These are phyloP conservation scores for Boletus sp. DNA, from an alignment of 1,284 basidiomycete genomes.

Conservation along the genomic window DNA sequence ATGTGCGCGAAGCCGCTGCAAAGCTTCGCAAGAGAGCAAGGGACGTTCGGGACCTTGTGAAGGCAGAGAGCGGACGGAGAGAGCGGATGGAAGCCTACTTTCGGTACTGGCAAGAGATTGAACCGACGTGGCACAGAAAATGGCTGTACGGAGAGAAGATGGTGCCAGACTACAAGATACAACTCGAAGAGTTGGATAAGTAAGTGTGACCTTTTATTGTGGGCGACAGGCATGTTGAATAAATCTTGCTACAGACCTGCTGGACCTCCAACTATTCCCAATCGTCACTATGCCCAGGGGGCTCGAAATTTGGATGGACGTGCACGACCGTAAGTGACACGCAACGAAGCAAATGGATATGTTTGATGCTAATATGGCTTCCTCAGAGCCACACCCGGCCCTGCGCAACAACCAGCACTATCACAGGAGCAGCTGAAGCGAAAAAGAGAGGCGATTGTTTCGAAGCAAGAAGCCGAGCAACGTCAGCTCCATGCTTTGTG, in stretches of 20 bases:
- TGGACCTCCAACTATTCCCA: conserved; percentile 7
- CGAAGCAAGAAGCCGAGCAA: conserved; percentile 19
- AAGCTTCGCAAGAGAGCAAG: conserved; percentile 22
- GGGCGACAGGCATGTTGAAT: neutral
- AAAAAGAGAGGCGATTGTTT: conserved; percentile 15
- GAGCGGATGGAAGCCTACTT: conserved; percentile 33
- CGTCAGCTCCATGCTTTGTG: conserved; percentile 10
- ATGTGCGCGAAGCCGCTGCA: conserved; percentile 18
- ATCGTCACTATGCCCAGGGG: neutral
- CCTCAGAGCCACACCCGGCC: neutral
- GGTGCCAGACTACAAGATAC: neutral
- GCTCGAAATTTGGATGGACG: neutral
- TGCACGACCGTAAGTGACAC: conserved; percentile 6
- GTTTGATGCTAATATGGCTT: neutral
- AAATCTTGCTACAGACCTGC: conserved; percentile 5
- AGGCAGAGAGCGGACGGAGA: conserved; percentile 24
- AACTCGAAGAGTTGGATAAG: conserved; percentile 2
- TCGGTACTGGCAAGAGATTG: conserved; percentile 29
- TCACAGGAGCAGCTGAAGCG: conserved; percentile 8
- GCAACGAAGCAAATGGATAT: neutral
- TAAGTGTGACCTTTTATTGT: neutral
- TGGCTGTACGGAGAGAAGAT: conserved; percentile 26
- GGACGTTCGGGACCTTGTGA: conserved; percentile 24
- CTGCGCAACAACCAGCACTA: neutral
- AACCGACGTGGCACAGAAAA: conserved; percentile 21